phyloP scores from a whole-genome alignment of 768 basidiomycete species.

The Auriscalpium vulgare region DNA sequence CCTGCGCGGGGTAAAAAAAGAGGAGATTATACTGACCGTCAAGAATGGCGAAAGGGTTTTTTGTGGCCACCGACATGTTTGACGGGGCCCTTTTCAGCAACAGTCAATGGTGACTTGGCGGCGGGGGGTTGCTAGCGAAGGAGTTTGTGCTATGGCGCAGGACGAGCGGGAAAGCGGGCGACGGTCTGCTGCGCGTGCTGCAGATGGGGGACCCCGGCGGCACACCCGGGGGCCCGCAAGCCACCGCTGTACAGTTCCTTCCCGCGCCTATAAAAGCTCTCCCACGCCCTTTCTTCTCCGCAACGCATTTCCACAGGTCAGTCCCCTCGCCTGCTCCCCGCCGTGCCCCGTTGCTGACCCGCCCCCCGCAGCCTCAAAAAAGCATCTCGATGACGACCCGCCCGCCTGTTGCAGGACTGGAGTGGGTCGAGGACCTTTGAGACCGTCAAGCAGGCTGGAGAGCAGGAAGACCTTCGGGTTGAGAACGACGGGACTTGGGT shows the following conservation, averaged over 20 bases:
- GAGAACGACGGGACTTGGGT: constrained; percentile 80
- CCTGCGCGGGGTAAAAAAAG: background rate
- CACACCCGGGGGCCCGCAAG: constrained; percentile 18
- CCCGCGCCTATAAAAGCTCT: constrained; percentile 17
- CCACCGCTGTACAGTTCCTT: constrained; percentile 30
- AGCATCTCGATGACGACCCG: constrained; percentile 86
- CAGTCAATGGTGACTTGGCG: background rate
- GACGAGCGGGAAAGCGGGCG: background rate
- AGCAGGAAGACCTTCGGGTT: constrained; percentile 30
- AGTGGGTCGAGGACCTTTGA: constrained; percentile 75
- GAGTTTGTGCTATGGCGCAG: constrained; percentile 2
- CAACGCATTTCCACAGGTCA: constrained; percentile 67
- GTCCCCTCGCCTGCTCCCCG: constrained; percentile 15
- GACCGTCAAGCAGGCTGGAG: constrained; percentile 85
- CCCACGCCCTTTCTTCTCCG: background rate
- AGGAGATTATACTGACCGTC: constrained; percentile 44
- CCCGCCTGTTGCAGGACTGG: constrained; percentile 61
- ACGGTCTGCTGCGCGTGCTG: background rate
- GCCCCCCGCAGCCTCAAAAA: constrained; percentile 49
- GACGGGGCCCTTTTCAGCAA: constrained; percentile 49
- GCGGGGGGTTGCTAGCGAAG: background rate
- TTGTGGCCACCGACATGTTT: constrained; percentile 86
- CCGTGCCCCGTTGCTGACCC: constrained; percentile 13
- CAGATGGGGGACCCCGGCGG: constrained; percentile 13
- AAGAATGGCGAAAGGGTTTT: constrained; percentile 80